These are phyloP conservation scores for Aspergillus ibericus DNA, from an alignment of 2,329 filamentous ascomycete genomes.

Conservation along the genomic window DNA sequence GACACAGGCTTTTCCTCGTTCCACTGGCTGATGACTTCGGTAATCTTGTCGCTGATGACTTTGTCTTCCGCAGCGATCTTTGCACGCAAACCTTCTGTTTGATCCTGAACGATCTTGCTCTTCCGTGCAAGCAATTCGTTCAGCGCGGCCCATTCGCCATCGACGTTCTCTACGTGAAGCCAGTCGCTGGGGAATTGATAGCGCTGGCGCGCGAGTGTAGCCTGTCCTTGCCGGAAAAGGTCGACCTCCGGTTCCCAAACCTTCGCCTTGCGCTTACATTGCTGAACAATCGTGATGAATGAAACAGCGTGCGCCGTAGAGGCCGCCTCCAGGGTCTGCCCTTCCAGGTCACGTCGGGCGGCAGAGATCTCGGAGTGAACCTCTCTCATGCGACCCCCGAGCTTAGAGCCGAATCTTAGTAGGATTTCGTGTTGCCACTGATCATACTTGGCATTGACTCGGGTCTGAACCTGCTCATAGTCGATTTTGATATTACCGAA, in stretches of 20 bases:
- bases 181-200: slow-evolving; percentile 94
- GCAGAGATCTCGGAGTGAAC: slow-evolving; percentile 90
- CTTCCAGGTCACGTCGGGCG: slow-evolving; percentile 84
- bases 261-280: slow-evolving; percentile 90
- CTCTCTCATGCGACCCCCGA: slow-evolving; percentile 87
- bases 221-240: slow-evolving; percentile 92
- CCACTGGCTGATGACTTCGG: slow-evolving; percentile 83
- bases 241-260: slow-evolving; percentile 95
- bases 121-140: slow-evolving; percentile 91
- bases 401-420: slow-evolving; percentile 84
- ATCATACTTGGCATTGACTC: slow-evolving; percentile 98
- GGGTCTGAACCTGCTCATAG: slow-evolving; percentile 97
- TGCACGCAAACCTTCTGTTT: slow-evolving; percentile 88
- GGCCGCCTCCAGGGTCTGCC: slow-evolving; percentile 86
- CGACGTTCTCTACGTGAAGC: slow-evolving; percentile 93
- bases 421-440: slow-evolving; percentile 99
- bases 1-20: slow-evolving; percentile 96
- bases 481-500: slow-evolving; percentile 96
- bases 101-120: slow-evolving; percentile 92
- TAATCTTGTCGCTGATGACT: slow-evolving; percentile 83
- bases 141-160: slow-evolving; percentile 90
- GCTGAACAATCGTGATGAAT: slow-evolving; percentile 97
- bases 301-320: slow-evolving; percentile 96
- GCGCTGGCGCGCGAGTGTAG: slow-evolving; percentile 83
- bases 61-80: slow-evolving; percentile 95